Percentiles rank a stretch among this genome's conserved stretches.
phyloP scores from a whole-genome alignment of 148 eudicot genomes.

The Spergularia marina region DNA sequence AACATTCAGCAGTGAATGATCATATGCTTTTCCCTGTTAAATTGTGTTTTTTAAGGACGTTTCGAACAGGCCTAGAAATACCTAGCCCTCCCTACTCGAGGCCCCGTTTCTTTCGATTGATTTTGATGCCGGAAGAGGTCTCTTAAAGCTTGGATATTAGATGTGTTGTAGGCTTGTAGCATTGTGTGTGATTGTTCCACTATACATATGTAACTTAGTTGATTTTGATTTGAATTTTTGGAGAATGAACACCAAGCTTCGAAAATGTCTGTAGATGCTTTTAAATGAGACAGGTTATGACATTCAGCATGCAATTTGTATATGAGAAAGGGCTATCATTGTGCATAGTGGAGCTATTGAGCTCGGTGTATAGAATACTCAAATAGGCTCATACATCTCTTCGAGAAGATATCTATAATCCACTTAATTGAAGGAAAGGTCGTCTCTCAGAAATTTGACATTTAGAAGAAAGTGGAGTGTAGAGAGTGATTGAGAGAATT shows the following conservation, averaged over 20 bases:
- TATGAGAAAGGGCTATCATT: background rate
- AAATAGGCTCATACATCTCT: background rate
- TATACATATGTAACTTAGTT: background rate
- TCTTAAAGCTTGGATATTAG: background rate
- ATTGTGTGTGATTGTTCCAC: background rate
- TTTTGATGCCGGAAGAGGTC: background rate
- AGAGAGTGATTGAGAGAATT: no score
- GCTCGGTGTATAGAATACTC: background rate
- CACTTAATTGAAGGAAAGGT: background rate
- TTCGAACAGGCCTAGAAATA: no score
- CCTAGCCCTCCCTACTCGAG: background rate
- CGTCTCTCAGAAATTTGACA: no score
- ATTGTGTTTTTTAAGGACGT: no score
- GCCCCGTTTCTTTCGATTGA: background rate
- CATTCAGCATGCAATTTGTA: background rate
- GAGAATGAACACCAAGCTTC: background rate
- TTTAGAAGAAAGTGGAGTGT: no score
- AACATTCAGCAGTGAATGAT: background rate
- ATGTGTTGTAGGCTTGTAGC: background rate
- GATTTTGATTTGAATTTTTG: background rate
- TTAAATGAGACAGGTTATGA: background rate
- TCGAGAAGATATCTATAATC: background rate
- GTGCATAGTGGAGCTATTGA: background rate
- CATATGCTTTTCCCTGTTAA: no score
- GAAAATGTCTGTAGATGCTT: background rate